A percentile compares a stretch with the other conserved stretches of the same genome.
Conservation (phyloP, 257 asterid genomes). For the Nicotiana otophora region DNA sequence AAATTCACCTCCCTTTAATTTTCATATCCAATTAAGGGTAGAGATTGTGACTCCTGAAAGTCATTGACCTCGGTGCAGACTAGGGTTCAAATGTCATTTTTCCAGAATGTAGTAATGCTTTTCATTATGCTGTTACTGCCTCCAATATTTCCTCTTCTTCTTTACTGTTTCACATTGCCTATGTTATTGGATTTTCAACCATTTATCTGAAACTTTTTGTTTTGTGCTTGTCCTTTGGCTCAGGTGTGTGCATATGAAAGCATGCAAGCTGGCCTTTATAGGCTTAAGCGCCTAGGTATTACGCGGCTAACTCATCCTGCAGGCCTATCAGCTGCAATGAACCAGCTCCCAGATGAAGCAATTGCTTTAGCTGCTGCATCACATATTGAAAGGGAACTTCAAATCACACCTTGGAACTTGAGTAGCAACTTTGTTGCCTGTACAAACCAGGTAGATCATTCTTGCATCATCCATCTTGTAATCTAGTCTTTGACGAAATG, state of each 20-base stretch:
- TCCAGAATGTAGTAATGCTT: not conserved
- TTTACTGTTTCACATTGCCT: not conserved
- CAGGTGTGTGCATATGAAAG: constrained; percentile 98
- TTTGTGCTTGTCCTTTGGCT: constrained; percentile 9
- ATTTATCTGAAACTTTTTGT: not conserved
- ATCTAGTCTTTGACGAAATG: not conserved
- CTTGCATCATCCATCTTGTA: not conserved
- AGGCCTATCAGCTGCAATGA: constrained; percentile 96
- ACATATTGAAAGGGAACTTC: constrained; percentile 98
- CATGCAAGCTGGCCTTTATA: constrained; percentile 94
- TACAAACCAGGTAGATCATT: constrained; percentile 70
- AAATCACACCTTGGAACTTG: constrained; percentile 97
- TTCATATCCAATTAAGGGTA: not conserved
- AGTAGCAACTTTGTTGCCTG: constrained; percentile 92
- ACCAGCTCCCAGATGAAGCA: constrained; percentile 99
- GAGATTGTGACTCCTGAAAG: not conserved
- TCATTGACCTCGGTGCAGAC: constrained; percentile 3
- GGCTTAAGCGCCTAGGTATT: constrained; percentile 90
- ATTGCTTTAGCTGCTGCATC: constrained; percentile 98
- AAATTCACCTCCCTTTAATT: not conserved
- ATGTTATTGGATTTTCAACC: constrained; percentile 13
- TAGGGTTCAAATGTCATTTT: not conserved
- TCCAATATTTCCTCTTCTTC: not conserved
- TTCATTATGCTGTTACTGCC: not conserved
- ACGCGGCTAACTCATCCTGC: constrained; percentile 67